Base-by-base conservation (phyloP, 164 flowering plant genomes). In the Nelumbo lutea region DNA sequence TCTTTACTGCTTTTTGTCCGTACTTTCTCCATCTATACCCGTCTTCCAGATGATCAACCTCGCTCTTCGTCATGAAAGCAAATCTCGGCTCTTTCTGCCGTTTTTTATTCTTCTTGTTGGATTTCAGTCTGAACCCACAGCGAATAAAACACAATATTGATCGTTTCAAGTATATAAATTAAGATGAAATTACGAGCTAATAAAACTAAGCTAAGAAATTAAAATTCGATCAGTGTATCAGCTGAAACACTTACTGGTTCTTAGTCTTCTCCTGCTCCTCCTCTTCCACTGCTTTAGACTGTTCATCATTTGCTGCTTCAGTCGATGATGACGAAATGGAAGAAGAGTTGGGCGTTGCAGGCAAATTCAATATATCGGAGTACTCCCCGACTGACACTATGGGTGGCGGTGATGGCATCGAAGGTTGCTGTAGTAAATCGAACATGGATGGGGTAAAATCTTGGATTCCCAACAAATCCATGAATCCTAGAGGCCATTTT, bases 1-100 rank as follows among this genome's bases (percentile, higher is more conserved):
- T 93, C 62, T 93, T 93, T 40, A 93, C 98, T 52, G 98, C 98
- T 70, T 92, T 92, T 71, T 92, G 98, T 58, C 98, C 98, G 74
- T 92, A 92, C 75, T 92, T 92, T 59, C 98, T 79, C 98, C 98
- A 92, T 77, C 98, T 74, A 64, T 84, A 92, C 1, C 98, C 96
- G 65, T 92, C 98, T 65, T 93, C 98, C 6, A 93, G 81, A 59
- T 93, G 88, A 85, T 93, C 98, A 2, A 90, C 81, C 10, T 90
- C 95, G 41, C 90, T 90, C 85, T 89, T 89, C 27, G 98, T 93
- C 88, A 90, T 83, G 89, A 93, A 93, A 39, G 98, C 98, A 76
- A 88, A 86, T 81, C 98, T 83, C 6, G 91, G 89, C 71, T 90
- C 89, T 79, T 89, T 85, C 73, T 81, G 82, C 80, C 77, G 79